Conservation (phyloP, 352 stramenopile genomes). For the Phytophthora colocasiae region DNA sequence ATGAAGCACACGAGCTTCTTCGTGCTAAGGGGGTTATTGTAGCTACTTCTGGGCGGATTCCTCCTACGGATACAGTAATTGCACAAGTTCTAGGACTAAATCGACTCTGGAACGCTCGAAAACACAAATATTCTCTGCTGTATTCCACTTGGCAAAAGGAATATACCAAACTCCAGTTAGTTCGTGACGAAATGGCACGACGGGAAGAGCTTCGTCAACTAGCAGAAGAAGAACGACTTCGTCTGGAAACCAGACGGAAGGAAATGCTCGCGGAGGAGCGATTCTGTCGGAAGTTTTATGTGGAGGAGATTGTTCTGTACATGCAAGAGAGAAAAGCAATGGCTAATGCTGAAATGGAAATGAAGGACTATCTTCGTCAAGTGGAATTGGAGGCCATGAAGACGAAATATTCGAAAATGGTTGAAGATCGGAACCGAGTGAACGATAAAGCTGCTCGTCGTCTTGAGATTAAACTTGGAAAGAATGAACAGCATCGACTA, state of each 20-base stretch:
- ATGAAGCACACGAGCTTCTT: slow-evolving; percentile 26
- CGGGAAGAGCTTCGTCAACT: slow-evolving; percentile 60
- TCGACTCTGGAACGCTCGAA: slow-evolving; percentile 52
- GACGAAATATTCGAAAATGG: slow-evolving; percentile 74
- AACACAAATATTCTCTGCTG: slow-evolving; percentile 45
- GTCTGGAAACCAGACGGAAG: slow-evolving; percentile 49
- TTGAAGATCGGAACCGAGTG: slow-evolving; percentile 62
- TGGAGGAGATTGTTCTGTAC: slow-evolving; percentile 64
- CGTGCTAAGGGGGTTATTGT: slow-evolving; percentile 20
- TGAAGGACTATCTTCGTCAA: slow-evolving; percentile 71
- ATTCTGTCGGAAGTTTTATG: slow-evolving; percentile 65
- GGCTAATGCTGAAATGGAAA: slow-evolving; percentile 68
- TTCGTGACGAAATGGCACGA: slow-evolving; percentile 58
- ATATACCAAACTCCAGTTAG: slow-evolving; percentile 46
- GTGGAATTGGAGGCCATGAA: slow-evolving; percentile 78
- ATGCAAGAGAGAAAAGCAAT: slow-evolving; percentile 75
- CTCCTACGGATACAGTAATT: slow-evolving; percentile 5
- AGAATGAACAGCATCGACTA: slow-evolving; percentile 80
- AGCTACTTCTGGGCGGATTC: slow-evolving; percentile 6
- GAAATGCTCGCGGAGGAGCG: slow-evolving; percentile 80
- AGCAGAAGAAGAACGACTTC: slow-evolving; percentile 56
- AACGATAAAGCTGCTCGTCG: slow-evolving; percentile 75
- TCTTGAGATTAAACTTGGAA: slow-evolving; percentile 80
- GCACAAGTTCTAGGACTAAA: slow-evolving; percentile 36
- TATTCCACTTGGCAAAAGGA: slow-evolving; percentile 54